These are phyloP conservation scores for Protomyces arabidopsidicola DNA, from an alignment of 1,139 yeast genomes.

Conservation along the genomic window DNA sequence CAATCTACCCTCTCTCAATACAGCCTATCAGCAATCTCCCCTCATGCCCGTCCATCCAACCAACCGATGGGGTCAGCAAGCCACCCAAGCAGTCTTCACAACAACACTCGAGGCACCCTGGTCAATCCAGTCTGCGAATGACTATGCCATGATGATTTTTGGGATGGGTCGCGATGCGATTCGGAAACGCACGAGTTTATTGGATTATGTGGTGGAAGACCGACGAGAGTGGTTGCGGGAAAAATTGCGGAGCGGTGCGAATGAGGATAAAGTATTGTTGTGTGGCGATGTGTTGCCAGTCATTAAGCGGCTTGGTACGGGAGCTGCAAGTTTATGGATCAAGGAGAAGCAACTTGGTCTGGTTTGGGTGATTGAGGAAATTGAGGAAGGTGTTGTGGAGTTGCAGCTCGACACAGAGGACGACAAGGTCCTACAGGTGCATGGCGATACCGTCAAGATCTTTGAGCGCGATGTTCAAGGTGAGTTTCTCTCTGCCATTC, in stretches of 20 bases:
- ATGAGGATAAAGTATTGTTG: conserved; percentile 43
- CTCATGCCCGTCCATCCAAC: conserved; percentile 14
- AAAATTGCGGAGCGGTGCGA: not conserved
- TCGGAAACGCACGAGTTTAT: conserved; percentile 53
- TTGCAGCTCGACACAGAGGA: conserved; percentile 20
- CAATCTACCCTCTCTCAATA: conserved; percentile 14
- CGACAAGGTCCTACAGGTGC: conserved; percentile 10
- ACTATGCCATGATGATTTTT: conserved; percentile 79
- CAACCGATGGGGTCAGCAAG: conserved; percentile 17
- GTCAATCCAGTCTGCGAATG: conserved; percentile 78
- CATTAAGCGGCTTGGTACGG: conserved; percentile 44
- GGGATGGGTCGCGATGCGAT: conserved; percentile 69
- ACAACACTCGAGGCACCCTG: conserved; percentile 74
- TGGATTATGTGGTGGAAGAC: conserved; percentile 74
- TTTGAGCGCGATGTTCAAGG: conserved; percentile 11
- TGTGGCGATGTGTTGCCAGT: conserved; percentile 56
- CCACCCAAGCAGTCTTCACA: conserved; percentile 54
- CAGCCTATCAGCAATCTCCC: conserved; percentile 15
- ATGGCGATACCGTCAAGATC: conserved; percentile 22
- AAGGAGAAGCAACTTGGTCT: conserved; percentile 65
- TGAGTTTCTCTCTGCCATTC: not conserved
- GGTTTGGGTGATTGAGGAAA: conserved; percentile 82
- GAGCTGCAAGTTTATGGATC: conserved; percentile 63
- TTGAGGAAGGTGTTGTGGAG: conserved; percentile 37
- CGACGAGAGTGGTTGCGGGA: conserved; percentile 39